Conservation (phyloP, 1,139 yeast species). For the Saccharomyces uvarum region DNA sequence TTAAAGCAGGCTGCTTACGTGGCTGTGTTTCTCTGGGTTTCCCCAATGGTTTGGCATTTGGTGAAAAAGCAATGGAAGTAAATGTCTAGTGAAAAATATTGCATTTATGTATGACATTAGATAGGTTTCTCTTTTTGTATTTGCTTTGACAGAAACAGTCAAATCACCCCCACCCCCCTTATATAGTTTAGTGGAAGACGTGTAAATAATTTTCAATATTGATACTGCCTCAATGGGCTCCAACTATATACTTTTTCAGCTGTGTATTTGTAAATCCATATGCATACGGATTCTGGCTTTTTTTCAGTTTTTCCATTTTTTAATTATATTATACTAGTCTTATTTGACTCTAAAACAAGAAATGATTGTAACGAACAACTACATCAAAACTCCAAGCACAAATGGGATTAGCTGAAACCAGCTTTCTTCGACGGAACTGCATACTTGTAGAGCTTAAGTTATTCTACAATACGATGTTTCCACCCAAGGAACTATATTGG, state of each 20-base stretch:
- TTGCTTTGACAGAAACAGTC: background rate
- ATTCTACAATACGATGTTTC: constrained; percentile 5
- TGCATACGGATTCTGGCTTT: background rate
- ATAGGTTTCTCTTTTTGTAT: background rate
- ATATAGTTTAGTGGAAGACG: background rate
- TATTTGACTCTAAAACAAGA: background rate
- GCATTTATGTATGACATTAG: background rate
- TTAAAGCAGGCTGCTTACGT: constrained; percentile 59
- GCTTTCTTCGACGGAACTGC: constrained; percentile 7
- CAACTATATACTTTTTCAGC: background rate
- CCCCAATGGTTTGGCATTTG: constrained; percentile 59
- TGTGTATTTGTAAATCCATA: background rate
- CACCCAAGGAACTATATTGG: constrained; percentile 11
- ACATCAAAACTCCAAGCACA: background rate
- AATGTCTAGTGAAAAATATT: background rate
- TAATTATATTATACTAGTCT: background rate
- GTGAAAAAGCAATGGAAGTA: constrained; percentile 49
- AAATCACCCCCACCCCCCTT: background rate
- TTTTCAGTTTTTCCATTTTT: background rate
- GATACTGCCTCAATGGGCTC: background rate
- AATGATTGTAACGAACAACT: background rate
- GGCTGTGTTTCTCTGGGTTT: constrained; percentile 73
- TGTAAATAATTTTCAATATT: constrained; percentile 6
- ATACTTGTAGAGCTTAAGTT: constrained; percentile 11
- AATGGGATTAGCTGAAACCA: background rate